A percentile compares a stretch with the other conserved stretches of the same genome.
Conservation (phyloP, 2,329 filamentous ascomycete species). For the Calonectria pauciramosa region DNA sequence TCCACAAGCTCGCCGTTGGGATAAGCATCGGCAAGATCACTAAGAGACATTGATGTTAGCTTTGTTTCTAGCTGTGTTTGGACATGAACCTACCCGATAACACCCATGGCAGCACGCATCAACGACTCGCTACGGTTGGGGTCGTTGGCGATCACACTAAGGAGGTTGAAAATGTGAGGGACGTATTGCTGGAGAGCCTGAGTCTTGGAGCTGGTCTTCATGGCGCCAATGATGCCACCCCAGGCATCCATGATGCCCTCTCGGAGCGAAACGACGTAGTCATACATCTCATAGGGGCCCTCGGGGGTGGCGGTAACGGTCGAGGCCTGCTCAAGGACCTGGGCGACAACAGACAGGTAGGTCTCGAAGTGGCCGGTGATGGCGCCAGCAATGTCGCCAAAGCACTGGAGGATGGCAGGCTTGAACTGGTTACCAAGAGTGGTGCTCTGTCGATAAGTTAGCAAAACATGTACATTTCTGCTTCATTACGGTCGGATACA, state of each 20-base stretch:
- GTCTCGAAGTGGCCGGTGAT: conserved; percentile 94
- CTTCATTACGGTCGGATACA: background rate
- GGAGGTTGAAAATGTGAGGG: conserved; percentile 86
- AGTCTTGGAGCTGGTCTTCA: conserved; percentile 86
- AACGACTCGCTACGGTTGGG: conserved; percentile 91
- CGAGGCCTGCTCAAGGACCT: conserved; percentile 93
- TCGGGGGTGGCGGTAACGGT: conserved; percentile 84
- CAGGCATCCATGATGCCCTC: conserved; percentile 99
- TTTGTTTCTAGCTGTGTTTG: background rate
- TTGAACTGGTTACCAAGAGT: conserved; percentile 96
- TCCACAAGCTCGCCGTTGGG: conserved; percentile 88
- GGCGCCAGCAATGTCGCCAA: conserved; percentile 96
- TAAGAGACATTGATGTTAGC: conserved; percentile 53
- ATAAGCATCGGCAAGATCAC: conserved; percentile 94
- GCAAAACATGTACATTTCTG: conserved; percentile 56
- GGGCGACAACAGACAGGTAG: conserved; percentile 91
- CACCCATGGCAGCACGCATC: conserved; percentile 95
- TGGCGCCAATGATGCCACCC: conserved; percentile 95
- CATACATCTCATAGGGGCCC: conserved; percentile 93
- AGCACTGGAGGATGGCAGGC: conserved; percentile 97
- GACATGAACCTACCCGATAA: conserved; percentile 81
- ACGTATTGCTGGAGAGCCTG: conserved; percentile 82
- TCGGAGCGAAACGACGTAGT: conserved; percentile 93
- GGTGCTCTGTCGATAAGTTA: conserved; percentile 71
- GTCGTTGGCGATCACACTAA: conserved; percentile 85